Percentiles rank a stretch among this genome's conserved stretches.
These are phyloP conservation scores for Kurtzmaniella cleridarum DNA, from an alignment of 805 yeast species.

Conservation along the genomic window DNA sequence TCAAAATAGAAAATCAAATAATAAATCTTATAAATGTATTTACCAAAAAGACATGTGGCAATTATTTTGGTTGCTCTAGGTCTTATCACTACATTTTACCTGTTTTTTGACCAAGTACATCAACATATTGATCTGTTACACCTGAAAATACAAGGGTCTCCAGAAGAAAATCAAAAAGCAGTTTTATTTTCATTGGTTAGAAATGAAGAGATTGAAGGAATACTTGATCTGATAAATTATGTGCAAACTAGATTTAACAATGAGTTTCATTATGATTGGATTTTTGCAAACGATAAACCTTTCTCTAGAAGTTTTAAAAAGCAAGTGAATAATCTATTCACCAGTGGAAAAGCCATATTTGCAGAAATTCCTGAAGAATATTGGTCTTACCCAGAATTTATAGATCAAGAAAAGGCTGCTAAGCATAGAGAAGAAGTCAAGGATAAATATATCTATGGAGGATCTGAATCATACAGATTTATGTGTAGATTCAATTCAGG, in stretches of 20 bases:
- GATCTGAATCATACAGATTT: conserved; percentile 57
- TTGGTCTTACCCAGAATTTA: conserved; percentile 68
- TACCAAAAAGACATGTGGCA: no score
- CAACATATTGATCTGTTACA: no score
- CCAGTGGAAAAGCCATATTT: conserved; percentile 53
- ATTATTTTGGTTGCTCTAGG: no score
- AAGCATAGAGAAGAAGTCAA: conserved; percentile 29
- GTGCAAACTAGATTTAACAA: conserved; percentile 64
- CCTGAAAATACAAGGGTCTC: no score
- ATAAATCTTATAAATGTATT: no score
- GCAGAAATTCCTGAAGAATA: conserved; percentile 58
- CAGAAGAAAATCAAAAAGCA: no score
- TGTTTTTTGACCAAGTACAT: no score
- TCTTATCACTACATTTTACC: no score
- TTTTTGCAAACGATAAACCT: conserved; percentile 65
- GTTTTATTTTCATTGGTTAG: conserved; percentile 15
- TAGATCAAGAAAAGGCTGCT: conserved; percentile 41
- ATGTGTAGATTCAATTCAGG: conserved; percentile 55
- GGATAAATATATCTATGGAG: conserved; percentile 50
- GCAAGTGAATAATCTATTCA: conserved; percentile 43
- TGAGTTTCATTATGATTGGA: conserved; percentile 69
- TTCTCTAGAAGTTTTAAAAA: conserved; percentile 53
- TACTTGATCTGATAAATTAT: conserved; percentile 55
- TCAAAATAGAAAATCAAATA: no score
- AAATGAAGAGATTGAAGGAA: conserved; percentile 54